Evolutionary conservation across 805 yeast genomes (phyloP).

Genomic region (Wickerhamomyces ciferrii): DNA sequence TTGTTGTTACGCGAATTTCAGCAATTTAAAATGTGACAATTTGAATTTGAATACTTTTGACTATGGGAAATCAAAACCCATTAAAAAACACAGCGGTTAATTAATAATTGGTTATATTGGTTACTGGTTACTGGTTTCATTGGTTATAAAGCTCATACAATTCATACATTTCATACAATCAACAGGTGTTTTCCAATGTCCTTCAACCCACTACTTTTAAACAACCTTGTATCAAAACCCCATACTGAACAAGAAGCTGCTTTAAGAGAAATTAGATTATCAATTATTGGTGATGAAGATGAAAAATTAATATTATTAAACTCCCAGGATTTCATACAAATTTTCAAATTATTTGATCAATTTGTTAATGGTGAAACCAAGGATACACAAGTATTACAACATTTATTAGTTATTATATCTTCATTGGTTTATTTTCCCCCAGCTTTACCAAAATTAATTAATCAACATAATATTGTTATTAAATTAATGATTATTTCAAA

Average conservation of each 20-base stretch:
- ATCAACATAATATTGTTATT: conserved; percentile 5
- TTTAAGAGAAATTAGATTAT: conserved; percentile 10
- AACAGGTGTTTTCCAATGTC: too few relatives aligned
- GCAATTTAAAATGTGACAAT: too few relatives aligned
- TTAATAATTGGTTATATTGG: too few relatives aligned
- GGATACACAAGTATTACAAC: conserved; percentile 5
- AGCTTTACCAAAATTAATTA: conserved; percentile 5
- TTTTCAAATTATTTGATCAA: background rate
- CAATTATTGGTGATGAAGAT: conserved; percentile 19
- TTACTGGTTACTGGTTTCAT: too few relatives aligned
- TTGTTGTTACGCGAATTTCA: too few relatives aligned
- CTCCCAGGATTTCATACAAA: background rate
- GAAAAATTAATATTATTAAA: conserved; percentile 8
- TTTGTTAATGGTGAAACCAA: conserved; percentile 3
- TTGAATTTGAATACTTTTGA: too few relatives aligned
- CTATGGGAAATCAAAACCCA: too few relatives aligned
- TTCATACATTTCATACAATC: too few relatives aligned
- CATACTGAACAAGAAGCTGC: background rate
- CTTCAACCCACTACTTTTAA: background rate
- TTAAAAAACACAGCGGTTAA: too few relatives aligned
- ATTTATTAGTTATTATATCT: conserved; percentile 16
- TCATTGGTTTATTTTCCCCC: conserved; percentile 10
- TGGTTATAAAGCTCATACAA: too few relatives aligned
- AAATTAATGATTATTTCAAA: conserved; percentile 9
- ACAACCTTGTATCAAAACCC: background rate